A percentile compares a stretch with the other conserved stretches of the same genome.
These are phyloP conservation scores for Arthrobotrys sinensis DNA, from an alignment of 2,329 filamentous ascomycete species.

Conservation along the genomic window DNA sequence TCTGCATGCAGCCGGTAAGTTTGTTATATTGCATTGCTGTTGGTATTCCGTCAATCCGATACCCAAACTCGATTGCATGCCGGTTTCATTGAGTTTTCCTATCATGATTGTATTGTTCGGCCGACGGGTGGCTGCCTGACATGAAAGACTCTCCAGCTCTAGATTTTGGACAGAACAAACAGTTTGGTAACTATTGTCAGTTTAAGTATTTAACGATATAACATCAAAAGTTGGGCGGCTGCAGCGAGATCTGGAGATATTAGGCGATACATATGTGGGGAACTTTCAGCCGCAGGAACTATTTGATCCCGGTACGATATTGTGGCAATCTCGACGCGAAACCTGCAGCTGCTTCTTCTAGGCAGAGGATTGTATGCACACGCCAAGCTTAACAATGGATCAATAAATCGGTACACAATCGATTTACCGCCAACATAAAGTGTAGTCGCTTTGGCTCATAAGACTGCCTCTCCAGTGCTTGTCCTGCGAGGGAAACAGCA, in stretches of 20 bases:
- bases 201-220: no score
- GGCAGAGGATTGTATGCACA: background rate
- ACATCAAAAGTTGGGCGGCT: background rate
- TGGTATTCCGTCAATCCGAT: background rate
- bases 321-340: conserved; percentile 15
- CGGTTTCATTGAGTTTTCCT: no score
- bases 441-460: no score
- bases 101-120: no score
- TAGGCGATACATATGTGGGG: conserved; percentile 8
- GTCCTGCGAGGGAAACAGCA: no score
- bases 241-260: conserved; percentile 27
- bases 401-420: background rate
- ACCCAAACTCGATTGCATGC: background rate
- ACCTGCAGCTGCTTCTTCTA: background rate
- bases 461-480: no score
- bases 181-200: no score
- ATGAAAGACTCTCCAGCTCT: no score
- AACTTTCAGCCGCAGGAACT: conserved; percentile 32
- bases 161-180: no score
- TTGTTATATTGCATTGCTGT: background rate
- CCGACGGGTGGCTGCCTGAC: no score
- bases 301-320: conserved; percentile 9
- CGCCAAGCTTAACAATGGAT: conserved; percentile 28
- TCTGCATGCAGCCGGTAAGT: background rate
- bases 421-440: background rate